phyloP scores from a whole-genome alignment of 2,329 filamentous ascomycete genomes.

The Lizonia empirigonia region DNA sequence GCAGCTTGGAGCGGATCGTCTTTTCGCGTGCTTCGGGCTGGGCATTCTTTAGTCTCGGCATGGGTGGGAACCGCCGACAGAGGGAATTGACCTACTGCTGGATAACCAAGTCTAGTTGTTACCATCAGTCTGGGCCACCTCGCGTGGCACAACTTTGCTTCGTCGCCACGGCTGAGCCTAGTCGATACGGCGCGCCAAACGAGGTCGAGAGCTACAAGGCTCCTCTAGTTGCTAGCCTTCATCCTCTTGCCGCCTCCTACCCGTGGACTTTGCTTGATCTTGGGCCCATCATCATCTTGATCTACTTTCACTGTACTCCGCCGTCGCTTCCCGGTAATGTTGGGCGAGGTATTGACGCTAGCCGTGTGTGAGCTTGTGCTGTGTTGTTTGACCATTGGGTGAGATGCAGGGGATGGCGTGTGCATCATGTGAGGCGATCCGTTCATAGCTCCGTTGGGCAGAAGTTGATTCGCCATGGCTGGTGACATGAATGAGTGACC shows the following conservation, averaged over 20 bases:
- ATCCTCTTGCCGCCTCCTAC: slow-evolving; percentile 49
- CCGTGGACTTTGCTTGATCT: slow-evolving; percentile 55
- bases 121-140: background rate
- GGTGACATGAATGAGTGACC: slow-evolving; percentile 61
- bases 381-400: slow-evolving; percentile 62
- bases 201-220: background rate
- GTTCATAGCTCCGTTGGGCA: slow-evolving; percentile 56
- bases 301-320: slow-evolving; percentile 67
- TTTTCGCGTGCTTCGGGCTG: too few species aligned
- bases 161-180: background rate
- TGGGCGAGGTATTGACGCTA: slow-evolving; percentile 68
- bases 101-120: background rate
- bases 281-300: slow-evolving; percentile 57
- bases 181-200: background rate
- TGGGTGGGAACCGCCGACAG: background rate
- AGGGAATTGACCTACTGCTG: background rate
- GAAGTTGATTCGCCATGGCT: slow-evolving; percentile 60
- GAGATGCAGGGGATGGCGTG: slow-evolving; percentile 54
- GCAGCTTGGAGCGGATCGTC: background rate
- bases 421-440: slow-evolving; percentile 55
- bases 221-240: slow-evolving; percentile 37
- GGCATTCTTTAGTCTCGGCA: background rate
- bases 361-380: slow-evolving; percentile 60
- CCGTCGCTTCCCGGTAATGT: slow-evolving; percentile 64
- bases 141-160: background rate